phyloP scores from a whole-genome alignment of 2,329 filamentous ascomycete genomes.

The Hypoxylon sp. region DNA sequence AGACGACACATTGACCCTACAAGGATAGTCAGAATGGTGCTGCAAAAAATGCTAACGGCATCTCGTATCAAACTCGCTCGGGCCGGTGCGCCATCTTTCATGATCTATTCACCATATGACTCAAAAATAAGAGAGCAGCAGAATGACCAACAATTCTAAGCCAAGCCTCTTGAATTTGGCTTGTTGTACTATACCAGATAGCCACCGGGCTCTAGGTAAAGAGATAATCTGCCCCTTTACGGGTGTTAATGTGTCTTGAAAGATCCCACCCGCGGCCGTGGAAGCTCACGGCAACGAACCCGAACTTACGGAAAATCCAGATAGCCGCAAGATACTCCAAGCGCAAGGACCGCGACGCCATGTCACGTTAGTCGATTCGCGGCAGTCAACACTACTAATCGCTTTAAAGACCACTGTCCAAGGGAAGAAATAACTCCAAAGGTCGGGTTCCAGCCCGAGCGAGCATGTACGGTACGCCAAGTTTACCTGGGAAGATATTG shows the following conservation, averaged over 20 bases:
- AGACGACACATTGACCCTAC: slow-evolving; percentile 63
- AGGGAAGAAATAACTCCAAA: no score
- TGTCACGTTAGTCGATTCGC: not conserved
- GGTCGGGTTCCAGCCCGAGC: slow-evolving; percentile 45
- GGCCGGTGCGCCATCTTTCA: slow-evolving; percentile 28
- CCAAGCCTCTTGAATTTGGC: not conserved
- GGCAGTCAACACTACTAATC: not conserved
- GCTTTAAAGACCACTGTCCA: no score
- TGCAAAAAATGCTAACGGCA: slow-evolving; percentile 10
- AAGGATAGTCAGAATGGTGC: slow-evolving; percentile 47
- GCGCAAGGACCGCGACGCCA: not conserved
- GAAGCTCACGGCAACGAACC: not conserved
- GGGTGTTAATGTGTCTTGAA: not conserved
- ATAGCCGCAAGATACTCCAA: not conserved
- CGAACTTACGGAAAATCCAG: not conserved
- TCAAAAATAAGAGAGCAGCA: not conserved
- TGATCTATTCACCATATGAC: not conserved
- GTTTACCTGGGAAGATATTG: slow-evolving; percentile 90
- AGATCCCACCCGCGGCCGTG: not conserved
- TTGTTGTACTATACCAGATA: not conserved
- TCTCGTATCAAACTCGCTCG: slow-evolving; percentile 48
- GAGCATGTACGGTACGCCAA: slow-evolving; percentile 51
- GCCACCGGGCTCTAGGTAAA: slow-evolving; percentile 2
- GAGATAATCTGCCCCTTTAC: not conserved
- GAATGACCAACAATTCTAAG: slow-evolving; percentile 1